Base-by-base conservation (phyloP, 495 filamentous ascomycete genomes). In the Penicillium argentinense region DNA sequence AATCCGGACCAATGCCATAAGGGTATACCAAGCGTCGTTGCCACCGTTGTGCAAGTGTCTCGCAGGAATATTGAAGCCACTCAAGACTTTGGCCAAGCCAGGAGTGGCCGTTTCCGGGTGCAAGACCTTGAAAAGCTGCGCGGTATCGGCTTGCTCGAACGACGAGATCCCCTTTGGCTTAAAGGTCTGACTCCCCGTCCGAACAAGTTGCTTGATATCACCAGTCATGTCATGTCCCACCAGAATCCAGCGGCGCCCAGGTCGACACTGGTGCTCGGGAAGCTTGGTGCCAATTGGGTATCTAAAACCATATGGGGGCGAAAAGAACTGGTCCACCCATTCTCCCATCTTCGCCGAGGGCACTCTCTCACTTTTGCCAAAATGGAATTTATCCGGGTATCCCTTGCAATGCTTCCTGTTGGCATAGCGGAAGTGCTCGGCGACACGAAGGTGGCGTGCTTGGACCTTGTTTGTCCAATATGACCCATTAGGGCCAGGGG, bases 1-100 rank as follows among this genome's bases (percentile, higher is more conserved):
- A 52, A 96, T 77, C 9, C 68, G 77, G 9, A 97, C 60, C 74
- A 96, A 76, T 21, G 81, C 86, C 49, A 84, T 81, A 47, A 97
- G 58, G 0, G 92, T 92, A 63, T 88, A 95, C 5, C 80, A 80
- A 4, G 93, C 93, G 59, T 98, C 93, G 60, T 98, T 98, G n/a
- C 93, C 83, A 29, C 86, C 93, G 55, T 97, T 97, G 66, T 98
- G 93, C 32, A 91, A 69, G 53, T 91, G 68, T 68, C 74, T 76
- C 5, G 67, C 77, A 1, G 61, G 56, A 9, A 95, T 75, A 9
- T 72, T 81, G 24, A 95, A 60, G n/a, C 81, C 75, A 34, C 58
- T 46, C 22, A 95, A 75, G n/a, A 95, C 66, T 9, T 24, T 57
- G 2, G 62, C 75, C 12, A 98, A 78, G 16, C 74, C 72, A 3